A percentile compares a stretch with the other conserved stretches of the same genome.
These are phyloP conservation scores for Aspergillus costaricaensis DNA, from an alignment of 2,329 filamentous ascomycete genomes.

Conservation along the genomic window DNA sequence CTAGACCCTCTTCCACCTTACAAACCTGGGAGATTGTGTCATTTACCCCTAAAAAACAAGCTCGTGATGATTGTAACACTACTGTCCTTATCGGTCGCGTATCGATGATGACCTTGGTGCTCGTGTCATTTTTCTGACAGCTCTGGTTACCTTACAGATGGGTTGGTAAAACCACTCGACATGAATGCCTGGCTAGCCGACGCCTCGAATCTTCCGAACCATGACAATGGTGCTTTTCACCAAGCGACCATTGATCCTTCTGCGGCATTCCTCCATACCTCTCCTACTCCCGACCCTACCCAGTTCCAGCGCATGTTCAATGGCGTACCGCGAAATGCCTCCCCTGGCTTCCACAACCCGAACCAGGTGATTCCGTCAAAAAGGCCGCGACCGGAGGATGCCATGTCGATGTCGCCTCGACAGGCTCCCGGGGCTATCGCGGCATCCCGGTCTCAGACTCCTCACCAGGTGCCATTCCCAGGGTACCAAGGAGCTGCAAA, in stretches of 20 bases:
- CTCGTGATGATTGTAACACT: constrained; percentile 6
- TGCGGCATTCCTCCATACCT: constrained; percentile 50
- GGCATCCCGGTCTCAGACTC: constrained; percentile 87
- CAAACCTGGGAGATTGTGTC: constrained; percentile 11
- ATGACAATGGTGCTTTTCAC: constrained; percentile 53
- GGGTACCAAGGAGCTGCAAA: constrained; percentile 69
- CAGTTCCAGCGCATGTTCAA: constrained; percentile 72
- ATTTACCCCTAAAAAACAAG: constrained; percentile 2
- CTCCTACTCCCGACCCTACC: constrained; percentile 50
- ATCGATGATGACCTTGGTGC: constrained; percentile 21
- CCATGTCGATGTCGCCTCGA: constrained; percentile 76
- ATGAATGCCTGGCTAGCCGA: constrained; percentile 56
- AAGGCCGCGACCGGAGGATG: constrained; percentile 81
- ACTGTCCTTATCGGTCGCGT: constrained; percentile 24
- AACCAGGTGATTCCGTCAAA: constrained; percentile 89
- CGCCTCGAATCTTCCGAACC: constrained; percentile 49
- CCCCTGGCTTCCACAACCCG: constrained; percentile 74
- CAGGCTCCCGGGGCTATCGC: constrained; percentile 73
- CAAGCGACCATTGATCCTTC: constrained; percentile 50
- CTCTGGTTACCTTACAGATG: constrained; percentile 42
- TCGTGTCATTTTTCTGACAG: constrained; percentile 26
- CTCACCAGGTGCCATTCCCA: constrained; percentile 73
- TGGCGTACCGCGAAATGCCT: constrained; percentile 79
- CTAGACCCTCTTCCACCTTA: constrained; percentile 17
- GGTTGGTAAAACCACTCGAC: constrained; percentile 49